phyloP scores from a whole-genome alignment of 148 eudicot species.

The Agrostemma githago region DNA sequence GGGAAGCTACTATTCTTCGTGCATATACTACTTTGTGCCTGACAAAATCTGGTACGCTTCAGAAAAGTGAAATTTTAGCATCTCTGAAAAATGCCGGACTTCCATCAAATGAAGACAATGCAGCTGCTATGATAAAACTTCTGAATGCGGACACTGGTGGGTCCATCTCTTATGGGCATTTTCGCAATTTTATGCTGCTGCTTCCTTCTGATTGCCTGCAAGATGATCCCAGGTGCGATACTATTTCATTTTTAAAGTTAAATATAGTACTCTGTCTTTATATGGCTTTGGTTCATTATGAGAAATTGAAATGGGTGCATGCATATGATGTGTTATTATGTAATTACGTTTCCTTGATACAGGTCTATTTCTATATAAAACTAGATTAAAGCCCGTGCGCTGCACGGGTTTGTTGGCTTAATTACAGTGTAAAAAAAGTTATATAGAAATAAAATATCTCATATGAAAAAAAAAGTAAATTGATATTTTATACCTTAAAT shows the following conservation, averaged over 20 bases:
- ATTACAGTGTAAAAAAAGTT: too few relatives aligned
- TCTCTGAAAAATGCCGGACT: slow-evolving; percentile 89
- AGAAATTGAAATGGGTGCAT: background rate
- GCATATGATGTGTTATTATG: background rate
- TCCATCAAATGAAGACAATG: slow-evolving; percentile 96
- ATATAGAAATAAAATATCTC: too few relatives aligned
- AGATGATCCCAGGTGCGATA: slow-evolving; percentile 91
- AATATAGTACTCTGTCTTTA: too few relatives aligned
- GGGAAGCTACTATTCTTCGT: slow-evolving; percentile 91
- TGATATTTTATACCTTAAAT: too few relatives aligned
- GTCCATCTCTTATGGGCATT: slow-evolving; percentile 97
- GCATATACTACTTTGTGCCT: slow-evolving; percentile 94
- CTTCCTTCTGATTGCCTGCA: slow-evolving; percentile 92
- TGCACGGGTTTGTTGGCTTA: too few relatives aligned
- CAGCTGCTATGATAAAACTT: slow-evolving; percentile 95
- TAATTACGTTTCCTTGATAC: background rate
- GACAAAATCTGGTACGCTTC: slow-evolving; percentile 90
- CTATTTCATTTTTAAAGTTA: background rate
- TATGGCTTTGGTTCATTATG: background rate
- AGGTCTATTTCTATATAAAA: too few relatives aligned
- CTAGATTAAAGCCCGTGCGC: too few relatives aligned
- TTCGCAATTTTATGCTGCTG: slow-evolving; percentile 87
- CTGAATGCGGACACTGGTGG: slow-evolving; percentile 79
- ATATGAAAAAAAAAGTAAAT: too few relatives aligned
- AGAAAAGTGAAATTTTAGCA: slow-evolving; percentile 86